These are phyloP conservation scores for Saccharum hybrid DNA, from an alignment of 202 grass and related monocot species.

Conservation along the genomic window DNA sequence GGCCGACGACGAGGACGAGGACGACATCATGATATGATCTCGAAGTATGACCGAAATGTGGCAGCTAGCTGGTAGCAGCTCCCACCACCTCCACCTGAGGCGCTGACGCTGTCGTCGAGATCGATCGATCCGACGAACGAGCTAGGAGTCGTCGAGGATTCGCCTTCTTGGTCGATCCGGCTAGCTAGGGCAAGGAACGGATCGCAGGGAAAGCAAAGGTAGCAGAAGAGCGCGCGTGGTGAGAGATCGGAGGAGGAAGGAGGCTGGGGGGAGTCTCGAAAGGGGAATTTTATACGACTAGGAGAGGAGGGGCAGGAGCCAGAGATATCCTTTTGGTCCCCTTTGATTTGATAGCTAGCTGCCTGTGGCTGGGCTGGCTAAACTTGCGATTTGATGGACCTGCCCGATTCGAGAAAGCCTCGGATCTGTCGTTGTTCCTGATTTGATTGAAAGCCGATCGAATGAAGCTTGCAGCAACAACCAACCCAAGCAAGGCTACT, in stretches of 20 bases:
- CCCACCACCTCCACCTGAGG: constrained; percentile 3
- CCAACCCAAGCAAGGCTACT: not conserved
- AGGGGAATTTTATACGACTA: constrained; percentile 52
- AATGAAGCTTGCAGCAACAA: not conserved
- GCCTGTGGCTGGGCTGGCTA: not conserved
- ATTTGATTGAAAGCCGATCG: constrained; percentile 59
- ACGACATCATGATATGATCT: constrained; percentile 50
- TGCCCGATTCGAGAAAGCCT: constrained; percentile 68
- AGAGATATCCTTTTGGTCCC: constrained; percentile 63
- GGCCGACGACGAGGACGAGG: constrained; percentile 64
- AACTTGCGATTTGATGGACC: constrained; percentile 68
- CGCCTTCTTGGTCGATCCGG: not conserved
- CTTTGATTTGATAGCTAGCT: constrained; percentile 53
- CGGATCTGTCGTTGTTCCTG: constrained; percentile 83
- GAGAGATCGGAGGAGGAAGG: constrained; percentile 24
- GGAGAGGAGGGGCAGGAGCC: constrained; percentile 4
- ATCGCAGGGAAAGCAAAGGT: not conserved
- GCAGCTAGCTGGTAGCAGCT: not conserved
- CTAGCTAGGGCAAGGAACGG: constrained; percentile 15
- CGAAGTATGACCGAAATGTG: not conserved
- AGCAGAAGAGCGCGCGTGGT: not conserved
- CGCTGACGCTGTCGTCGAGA: not conserved
- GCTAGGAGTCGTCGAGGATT: too few relatives aligned
- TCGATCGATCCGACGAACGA: not conserved
- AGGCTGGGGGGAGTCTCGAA: constrained; percentile 16